Conservation (phyloP, 2,329 filamentous ascomycete species). For the Corinectria fuckeliana region DNA sequence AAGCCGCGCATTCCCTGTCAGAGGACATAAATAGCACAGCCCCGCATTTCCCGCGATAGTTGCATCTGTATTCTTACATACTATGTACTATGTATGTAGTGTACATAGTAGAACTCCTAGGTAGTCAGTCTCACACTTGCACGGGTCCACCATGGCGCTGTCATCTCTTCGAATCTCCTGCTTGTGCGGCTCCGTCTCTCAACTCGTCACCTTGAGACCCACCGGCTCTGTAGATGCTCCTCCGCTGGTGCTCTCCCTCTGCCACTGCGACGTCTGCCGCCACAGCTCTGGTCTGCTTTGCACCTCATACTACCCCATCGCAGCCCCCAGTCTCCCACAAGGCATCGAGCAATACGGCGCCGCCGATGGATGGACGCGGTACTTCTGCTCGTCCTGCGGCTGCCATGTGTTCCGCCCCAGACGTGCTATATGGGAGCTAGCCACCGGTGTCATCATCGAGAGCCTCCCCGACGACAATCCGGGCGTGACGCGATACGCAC, state of each 20-base stretch:
- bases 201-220: constrained; percentile 3
- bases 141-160: not conserved
- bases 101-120: too few relatives aligned
- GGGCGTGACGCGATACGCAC: not conserved
- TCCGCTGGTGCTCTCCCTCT: constrained; percentile 31
- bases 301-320: constrained; percentile 46
- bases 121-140: not conserved
- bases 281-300: constrained; percentile 46
- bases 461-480: not conserved
- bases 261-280: constrained; percentile 43
- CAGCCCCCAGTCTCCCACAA: constrained; percentile 1
- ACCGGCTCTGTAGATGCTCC: not conserved
- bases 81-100: too few relatives aligned
- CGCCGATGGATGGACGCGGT: constrained; percentile 29
- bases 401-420: constrained; percentile 48
- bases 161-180: constrained; percentile 15
- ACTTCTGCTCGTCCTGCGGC: constrained; percentile 51
- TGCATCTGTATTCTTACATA: not conserved
- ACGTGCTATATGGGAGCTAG: constrained; percentile 41
- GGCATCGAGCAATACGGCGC: constrained; percentile 22
- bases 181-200: constrained; percentile 14
- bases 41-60: constrained; percentile 1
- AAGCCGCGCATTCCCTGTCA: not conserved
- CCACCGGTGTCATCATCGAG: constrained; percentile 45
- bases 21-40: not conserved